phyloP scores from a whole-genome alignment of 2,329 filamentous ascomycete genomes.

The Pseudogymnoascus sp. region DNA sequence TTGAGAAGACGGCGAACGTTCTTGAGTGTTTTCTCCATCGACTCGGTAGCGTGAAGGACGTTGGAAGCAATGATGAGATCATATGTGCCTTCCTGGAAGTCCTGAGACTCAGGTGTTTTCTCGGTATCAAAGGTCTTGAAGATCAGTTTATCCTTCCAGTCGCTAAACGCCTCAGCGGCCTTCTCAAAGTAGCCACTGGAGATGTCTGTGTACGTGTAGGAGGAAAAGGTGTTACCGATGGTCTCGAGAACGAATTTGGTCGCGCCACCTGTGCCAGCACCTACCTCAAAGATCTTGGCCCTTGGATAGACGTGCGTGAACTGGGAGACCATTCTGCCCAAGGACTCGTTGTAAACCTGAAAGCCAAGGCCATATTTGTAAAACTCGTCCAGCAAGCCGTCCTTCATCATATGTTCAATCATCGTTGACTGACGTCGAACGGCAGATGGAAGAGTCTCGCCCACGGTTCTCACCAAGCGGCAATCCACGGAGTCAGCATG shows the following conservation, averaged over 20 bases:
- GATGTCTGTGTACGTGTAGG: constrained; percentile 40
- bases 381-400: constrained; percentile 12
- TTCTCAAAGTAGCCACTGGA: constrained; percentile 34
- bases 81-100: constrained; percentile 24
- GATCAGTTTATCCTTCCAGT: constrained; percentile 16
- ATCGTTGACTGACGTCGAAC: constrained; percentile 19
- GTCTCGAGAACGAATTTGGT: constrained; percentile 31
- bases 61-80: constrained; percentile 32
- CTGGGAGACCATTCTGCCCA: constrained; percentile 58
- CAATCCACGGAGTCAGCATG: constrained; percentile 12
- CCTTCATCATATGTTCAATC: constrained; percentile 14
- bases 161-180: constrained; percentile 25
- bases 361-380: constrained; percentile 53
- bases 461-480: constrained; percentile 7
- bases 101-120: constrained; percentile 24
- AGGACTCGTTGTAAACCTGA: constrained; percentile 78
- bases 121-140: constrained; percentile 30
- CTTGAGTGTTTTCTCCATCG: constrained; percentile 18
- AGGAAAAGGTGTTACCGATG: constrained; percentile 28
- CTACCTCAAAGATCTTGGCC: constrained; percentile 41
- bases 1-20: constrained; percentile 23
- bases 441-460: constrained; percentile 15
- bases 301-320: constrained; percentile 20
- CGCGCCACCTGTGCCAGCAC: constrained; percentile 35
- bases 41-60: constrained; percentile 32